Evolutionary conservation across 1,284 basidiomycete genomes (phyloP).

Genomic region (Ceratorhiza oryzae-sativae): DNA sequence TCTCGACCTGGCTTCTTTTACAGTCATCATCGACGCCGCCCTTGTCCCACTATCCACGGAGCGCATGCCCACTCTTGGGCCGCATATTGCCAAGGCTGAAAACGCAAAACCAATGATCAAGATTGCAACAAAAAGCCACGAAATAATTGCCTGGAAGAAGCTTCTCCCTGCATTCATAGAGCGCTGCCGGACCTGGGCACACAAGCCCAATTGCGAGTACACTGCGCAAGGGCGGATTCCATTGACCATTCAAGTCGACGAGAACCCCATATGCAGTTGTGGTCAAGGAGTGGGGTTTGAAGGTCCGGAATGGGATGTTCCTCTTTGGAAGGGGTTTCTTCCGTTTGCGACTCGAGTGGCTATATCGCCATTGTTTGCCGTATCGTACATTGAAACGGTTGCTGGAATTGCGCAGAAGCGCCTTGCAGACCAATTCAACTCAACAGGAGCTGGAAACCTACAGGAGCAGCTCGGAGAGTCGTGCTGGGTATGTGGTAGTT

Average conservation of each 20-base stretch:
- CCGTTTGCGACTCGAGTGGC: constrained; percentile 22
- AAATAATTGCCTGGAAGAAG: constrained; percentile 15
- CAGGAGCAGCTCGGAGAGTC: background rate
- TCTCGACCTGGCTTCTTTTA: constrained; percentile 15
- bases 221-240: background rate
- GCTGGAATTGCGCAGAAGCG: background rate
- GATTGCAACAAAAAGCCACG: background rate
- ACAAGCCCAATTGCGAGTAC: constrained; percentile 22
- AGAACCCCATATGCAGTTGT: constrained; percentile 19
- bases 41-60: background rate
- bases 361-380: constrained; percentile 5
- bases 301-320: background rate
- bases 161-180: constrained; percentile 11
- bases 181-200: constrained; percentile 25
- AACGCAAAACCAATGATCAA: background rate
- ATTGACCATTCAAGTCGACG: background rate
- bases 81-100: background rate
- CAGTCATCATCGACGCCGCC: constrained; percentile 1
- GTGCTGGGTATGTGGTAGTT: constrained; percentile 16
- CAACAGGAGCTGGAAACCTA: background rate
- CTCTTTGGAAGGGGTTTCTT: background rate
- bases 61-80: background rate
- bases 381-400: constrained; percentile 2
- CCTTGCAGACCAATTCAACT: background rate
- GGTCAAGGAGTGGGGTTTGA: constrained; percentile 8